Conservation (phyloP, 805 yeast genomes). For the Sugiyamaella marilandica region DNA sequence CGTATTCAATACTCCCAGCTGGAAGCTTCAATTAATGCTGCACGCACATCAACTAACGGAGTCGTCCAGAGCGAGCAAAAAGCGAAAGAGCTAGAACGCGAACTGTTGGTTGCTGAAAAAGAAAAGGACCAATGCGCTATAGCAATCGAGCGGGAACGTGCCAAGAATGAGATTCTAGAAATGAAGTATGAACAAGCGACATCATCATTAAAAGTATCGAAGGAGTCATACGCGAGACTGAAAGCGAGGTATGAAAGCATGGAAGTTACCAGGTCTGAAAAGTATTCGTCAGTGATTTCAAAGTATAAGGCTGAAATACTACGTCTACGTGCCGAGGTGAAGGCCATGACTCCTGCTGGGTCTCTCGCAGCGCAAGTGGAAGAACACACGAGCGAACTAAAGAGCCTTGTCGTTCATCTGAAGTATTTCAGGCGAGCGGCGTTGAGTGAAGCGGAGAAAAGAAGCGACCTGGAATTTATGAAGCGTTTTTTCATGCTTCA, state of each 20-base stretch:
- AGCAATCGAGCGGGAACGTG: background rate
- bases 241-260: background rate
- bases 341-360: background rate
- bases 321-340: background rate
- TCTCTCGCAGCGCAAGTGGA: background rate
- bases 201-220: background rate
- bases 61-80: background rate
- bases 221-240: background rate
- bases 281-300: background rate
- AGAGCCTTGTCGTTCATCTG: conserved; percentile 15
- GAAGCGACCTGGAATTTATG: conserved; percentile 31
- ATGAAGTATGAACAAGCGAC: conserved; percentile 3
- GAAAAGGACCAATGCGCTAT: background rate
- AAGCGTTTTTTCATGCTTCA: conserved; percentile 29
- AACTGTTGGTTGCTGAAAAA: background rate
- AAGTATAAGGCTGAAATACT: background rate
- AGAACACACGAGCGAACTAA: background rate
- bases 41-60: background rate
- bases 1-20: background rate
- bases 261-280: background rate
- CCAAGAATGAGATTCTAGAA: conserved; percentile 3
- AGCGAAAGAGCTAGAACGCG: background rate
- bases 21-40: background rate
- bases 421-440: conserved; percentile 19
- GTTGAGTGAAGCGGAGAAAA: conserved; percentile 18